Base-by-base conservation (phyloP, 768 basidiomycete genomes). In the Asterophora parasitica region DNA sequence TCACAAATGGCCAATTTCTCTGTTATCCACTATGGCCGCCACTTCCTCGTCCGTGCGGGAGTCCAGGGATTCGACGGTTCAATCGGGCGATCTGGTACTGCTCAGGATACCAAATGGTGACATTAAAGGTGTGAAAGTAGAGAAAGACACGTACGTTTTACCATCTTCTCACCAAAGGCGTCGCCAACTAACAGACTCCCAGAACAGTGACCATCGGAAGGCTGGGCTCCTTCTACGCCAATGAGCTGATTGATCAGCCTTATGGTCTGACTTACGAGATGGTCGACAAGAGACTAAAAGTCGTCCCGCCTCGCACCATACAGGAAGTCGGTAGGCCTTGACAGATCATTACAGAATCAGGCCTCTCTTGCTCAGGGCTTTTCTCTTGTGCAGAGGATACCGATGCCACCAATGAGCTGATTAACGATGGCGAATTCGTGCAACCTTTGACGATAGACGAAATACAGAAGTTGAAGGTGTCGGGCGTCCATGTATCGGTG, bases 361-460 rank as follows among this genome's bases (percentile, higher is more conserved):
- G 31, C 28, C 12, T 7, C 27, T 45, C n/a, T 23, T 35, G 23
- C 39, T 48, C n/a, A 48, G 16, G 15, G 36, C 6, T 27, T 50
- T 51, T n/a, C 52, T 46, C 15, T 43, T 33, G 5, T 27, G 5
- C 57, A 95, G 95, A 94, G 82, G 95, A 97, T 59, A 97, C 94
- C 10, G 87, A 88, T 43, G 95, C 94, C 1, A 99, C 93, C 3
- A 99, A 99, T 58, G 93, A 99, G 60, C 76, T 92, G 3, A 99
- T 99, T 17, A 87, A 88, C 57, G 93, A 95, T 52, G 87, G 83
- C 2, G 77, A 83, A 58, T 79, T 82, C 44, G 86, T 93, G 0
- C 91, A 95, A 55, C 86, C 90, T 23, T 67, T 97, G 49, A 88
- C 88, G 2, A 65, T 81, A 20, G 81, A 80, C 34, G 95, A 97